phyloP scores from a whole-genome alignment of 441 rosid genomes.

The Eutrema salsugineum region DNA sequence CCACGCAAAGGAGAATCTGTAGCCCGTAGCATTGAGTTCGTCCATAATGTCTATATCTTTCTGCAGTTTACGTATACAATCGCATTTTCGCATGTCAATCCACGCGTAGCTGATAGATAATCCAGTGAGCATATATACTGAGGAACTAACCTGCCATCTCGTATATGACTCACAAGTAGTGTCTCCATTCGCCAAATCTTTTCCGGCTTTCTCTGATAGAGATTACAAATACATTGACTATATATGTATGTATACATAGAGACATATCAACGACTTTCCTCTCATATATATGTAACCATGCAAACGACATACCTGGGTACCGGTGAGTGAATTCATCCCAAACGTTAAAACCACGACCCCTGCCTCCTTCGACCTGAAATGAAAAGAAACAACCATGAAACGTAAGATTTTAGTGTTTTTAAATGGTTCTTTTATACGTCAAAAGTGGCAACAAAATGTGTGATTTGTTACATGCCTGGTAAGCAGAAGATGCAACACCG shows the following conservation, averaged over 20 bases:
- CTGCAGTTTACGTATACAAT: neutral
- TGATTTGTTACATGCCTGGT: conserved; percentile 21
- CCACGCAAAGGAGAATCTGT: conserved; percentile 29
- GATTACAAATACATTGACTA: neutral
- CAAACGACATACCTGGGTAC: conserved; percentile 1
- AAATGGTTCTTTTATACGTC: neutral
- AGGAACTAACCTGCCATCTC: neutral
- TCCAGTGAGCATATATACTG: neutral
- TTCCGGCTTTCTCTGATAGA: conserved; percentile 15
- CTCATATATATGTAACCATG: neutral
- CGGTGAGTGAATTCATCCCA: conserved; percentile 32
- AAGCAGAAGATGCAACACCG: conserved; percentile 27
- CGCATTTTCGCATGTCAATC: neutral
- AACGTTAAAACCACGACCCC: conserved; percentile 13
- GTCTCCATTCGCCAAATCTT: conserved; percentile 20
- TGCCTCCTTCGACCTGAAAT: conserved; percentile 25
- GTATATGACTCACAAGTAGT: conserved; percentile 14
- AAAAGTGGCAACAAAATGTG: neutral
- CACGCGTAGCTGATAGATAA: neutral
- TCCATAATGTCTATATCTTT: conserved; percentile 7
- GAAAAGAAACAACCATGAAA: neutral
- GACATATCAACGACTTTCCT: neutral
- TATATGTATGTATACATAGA: no score
- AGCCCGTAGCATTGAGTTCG: conserved; percentile 9
- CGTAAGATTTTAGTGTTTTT: neutral